Evolutionary conservation across 768 basidiomycete species (phyloP).

Genomic region (Psilocybe azurescens): DNA sequence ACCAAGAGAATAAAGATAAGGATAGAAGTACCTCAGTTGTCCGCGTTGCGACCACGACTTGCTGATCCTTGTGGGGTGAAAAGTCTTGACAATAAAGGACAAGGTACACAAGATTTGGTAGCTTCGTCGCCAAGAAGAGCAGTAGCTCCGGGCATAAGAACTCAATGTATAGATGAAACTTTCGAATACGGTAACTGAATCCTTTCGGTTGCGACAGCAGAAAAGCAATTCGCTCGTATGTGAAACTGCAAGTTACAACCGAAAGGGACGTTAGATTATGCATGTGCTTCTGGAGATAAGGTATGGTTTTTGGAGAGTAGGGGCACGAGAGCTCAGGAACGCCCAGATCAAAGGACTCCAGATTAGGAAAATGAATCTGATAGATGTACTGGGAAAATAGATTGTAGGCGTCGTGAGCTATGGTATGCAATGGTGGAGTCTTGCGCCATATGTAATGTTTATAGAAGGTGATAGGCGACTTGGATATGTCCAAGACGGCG

Average conservation of each 20-base stretch:
- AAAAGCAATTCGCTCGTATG: not conserved
- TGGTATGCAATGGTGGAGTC: too few relatives aligned
- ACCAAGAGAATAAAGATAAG: not conserved
- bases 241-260: not conserved
- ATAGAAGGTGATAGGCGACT: too few relatives aligned
- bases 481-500: too few relatives aligned
- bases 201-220: conserved; percentile 1
- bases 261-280: not conserved
- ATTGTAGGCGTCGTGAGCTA: too few relatives aligned
- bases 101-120: not conserved
- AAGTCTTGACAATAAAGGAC: not conserved
- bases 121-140: conserved; percentile 7
- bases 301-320: not conserved
- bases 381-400: not conserved
- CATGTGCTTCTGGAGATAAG: not conserved
- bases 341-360: not conserved
- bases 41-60: not conserved
- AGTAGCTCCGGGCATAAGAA: conserved; percentile 4
- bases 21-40: not conserved
- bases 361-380: not conserved
- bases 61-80: not conserved
- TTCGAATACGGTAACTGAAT: not conserved
- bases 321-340: not conserved
- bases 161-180: not conserved
- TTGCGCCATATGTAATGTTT: too few relatives aligned